Percentiles rank a stretch among this genome's conserved stretches.
These are phyloP conservation scores for Verticillium alfalfae DNA, from an alignment of 2,329 filamentous ascomycete genomes.

Conservation along the genomic window DNA sequence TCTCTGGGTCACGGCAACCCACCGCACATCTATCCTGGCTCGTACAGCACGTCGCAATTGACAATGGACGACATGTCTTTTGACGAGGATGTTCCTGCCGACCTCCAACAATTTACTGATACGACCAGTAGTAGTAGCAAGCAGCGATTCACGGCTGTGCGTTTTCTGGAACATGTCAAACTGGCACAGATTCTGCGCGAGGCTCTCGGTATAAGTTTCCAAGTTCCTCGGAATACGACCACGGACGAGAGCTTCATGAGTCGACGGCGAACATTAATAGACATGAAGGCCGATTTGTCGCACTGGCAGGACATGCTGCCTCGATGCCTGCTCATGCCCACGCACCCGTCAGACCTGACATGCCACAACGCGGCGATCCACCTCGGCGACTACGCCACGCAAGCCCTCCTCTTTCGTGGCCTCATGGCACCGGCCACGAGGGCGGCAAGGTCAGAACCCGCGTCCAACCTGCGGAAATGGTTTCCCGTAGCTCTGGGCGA, in stretches of 20 bases:
- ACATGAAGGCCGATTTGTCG: conserved; percentile 20
- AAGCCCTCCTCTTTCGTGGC: conserved; percentile 32
- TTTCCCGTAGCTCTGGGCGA: conserved; percentile 25
- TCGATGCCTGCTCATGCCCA: conserved; percentile 23
- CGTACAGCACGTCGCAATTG: conserved; percentile 31
- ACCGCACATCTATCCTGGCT: conserved; percentile 32
- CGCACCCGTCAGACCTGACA: conserved; percentile 4
- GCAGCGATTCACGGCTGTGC: no score
- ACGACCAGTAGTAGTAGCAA: no score
- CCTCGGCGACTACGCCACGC: conserved; percentile 33
- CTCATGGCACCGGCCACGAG: conserved; percentile 40
- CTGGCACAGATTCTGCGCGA: conserved; percentile 10
- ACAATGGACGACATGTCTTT: conserved; percentile 34
- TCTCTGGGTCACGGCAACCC: conserved; percentile 40
- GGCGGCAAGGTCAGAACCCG: conserved; percentile 27
- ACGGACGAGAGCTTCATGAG: conserved; percentile 11
- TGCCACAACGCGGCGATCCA: conserved; percentile 29
- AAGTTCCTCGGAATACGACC: conserved; percentile 4
- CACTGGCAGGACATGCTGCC: conserved; percentile 30
- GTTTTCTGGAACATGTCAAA: no score
- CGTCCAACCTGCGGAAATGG: conserved; percentile 28
- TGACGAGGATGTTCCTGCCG: conserved; percentile 33
- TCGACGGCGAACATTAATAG: conserved; percentile 14
- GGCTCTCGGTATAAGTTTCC: conserved; percentile 27
- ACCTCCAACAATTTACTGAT: conserved; percentile 27